phyloP scores from a whole-genome alignment of 2,329 filamentous ascomycete genomes.

The Alternaria dauci region DNA sequence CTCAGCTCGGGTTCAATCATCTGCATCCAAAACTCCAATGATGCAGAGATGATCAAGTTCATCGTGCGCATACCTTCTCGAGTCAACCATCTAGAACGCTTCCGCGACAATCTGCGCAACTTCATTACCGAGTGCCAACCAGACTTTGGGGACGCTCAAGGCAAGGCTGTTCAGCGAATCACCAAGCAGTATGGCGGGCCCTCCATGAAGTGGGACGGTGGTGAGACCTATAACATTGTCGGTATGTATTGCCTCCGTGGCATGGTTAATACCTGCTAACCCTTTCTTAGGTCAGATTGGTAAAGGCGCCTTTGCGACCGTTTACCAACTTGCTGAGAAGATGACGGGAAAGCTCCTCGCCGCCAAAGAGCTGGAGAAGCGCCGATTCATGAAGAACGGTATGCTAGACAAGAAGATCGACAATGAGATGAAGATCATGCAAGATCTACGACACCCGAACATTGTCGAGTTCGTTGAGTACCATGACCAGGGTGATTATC shows the following conservation, averaged over 20 bases:
- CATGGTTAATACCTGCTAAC: slow-evolving; percentile 9
- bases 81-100: slow-evolving; percentile 73
- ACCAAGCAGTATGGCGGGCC: slow-evolving; percentile 47
- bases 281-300: slow-evolving; percentile 70
- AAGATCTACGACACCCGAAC: slow-evolving; percentile 80
- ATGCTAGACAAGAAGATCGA: slow-evolving; percentile 89
- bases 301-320: slow-evolving; percentile 92
- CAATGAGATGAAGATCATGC: slow-evolving; percentile 98
- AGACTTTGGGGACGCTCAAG: slow-evolving; percentile 31
- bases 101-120: slow-evolving; percentile 71
- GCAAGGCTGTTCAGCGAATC: slow-evolving; percentile 35
- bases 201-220: slow-evolving; percentile 83
- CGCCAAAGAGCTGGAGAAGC: slow-evolving; percentile 94
- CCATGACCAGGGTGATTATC: slow-evolving; percentile 78
- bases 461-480: slow-evolving; percentile 93
- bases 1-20: slow-evolving; percentile 77
- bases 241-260: slow-evolving; percentile 22
- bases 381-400: slow-evolving; percentile 91
- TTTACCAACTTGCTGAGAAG: slow-evolving; percentile 89
- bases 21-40: slow-evolving; percentile 66
- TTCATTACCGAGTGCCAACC: slow-evolving; percentile 63
- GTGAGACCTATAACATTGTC: slow-evolving; percentile 82
- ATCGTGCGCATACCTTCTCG: slow-evolving; percentile 81
- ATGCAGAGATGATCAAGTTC: slow-evolving; percentile 75
- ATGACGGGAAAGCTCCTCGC: slow-evolving; percentile 84